phyloP scores from a whole-genome alignment of 176 grass and related monocot species.

The Oryza officinalis region DNA sequence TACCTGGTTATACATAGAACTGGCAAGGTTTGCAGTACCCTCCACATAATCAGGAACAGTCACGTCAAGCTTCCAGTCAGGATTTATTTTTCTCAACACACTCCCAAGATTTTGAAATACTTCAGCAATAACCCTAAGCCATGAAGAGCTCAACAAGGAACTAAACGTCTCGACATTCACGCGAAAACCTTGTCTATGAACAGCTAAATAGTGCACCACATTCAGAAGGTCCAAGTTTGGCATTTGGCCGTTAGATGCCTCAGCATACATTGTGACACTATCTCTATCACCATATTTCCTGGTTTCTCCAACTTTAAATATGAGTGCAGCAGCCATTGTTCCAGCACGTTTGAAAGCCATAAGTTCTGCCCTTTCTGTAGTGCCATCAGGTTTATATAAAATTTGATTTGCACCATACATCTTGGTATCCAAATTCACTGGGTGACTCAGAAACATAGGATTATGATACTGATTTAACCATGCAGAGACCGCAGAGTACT shows the following conservation, averaged over 20 bases:
- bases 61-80: slow-evolving; percentile 85
- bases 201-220: slow-evolving; percentile 93
- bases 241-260: slow-evolving; percentile 99
- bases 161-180: slow-evolving; percentile 62
- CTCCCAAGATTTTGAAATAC: slow-evolving; percentile 63
- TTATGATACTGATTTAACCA: slow-evolving; percentile 94
- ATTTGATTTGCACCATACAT: slow-evolving; percentile 27
- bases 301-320: slow-evolving; percentile 72
- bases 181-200: slow-evolving; percentile 90
- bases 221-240: slow-evolving; percentile 96
- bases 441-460: slow-evolving; percentile 57
- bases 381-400: slow-evolving; percentile 28
- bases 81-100: slow-evolving; percentile 76
- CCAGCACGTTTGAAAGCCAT: slow-evolving; percentile 86
- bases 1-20: slow-evolving; percentile 93
- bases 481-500: slow-evolving; percentile 71
- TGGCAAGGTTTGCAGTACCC: slow-evolving; percentile 76
- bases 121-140: slow-evolving; percentile 71
- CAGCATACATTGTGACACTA: slow-evolving; percentile 76
- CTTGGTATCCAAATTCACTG: slow-evolving; percentile 26
- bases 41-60: slow-evolving; percentile 75
- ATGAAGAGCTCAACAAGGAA: slow-evolving; percentile 59
- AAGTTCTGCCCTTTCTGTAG: slow-evolving; percentile 32
- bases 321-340: slow-evolving; percentile 84
- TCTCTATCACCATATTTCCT: slow-evolving; percentile 66